Conservation (phyloP, 176 grass and related monocot genomes). For the Neostapfia colusana region DNA sequence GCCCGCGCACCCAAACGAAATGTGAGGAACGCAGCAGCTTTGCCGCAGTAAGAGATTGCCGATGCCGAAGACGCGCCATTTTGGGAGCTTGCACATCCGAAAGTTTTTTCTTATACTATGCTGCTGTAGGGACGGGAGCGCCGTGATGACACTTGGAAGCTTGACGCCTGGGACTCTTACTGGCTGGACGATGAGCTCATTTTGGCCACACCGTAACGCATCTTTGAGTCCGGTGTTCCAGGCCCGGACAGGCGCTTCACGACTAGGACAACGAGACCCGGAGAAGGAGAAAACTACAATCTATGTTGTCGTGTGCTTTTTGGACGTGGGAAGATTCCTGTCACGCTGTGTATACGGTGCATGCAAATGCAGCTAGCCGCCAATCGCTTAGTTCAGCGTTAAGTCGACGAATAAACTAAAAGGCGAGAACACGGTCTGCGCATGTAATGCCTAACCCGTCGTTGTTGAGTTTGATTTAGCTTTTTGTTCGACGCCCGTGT, state of each 20-base stretch:
- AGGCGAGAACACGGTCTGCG: not conserved
- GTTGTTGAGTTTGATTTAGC: not conserved
- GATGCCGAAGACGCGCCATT: not conserved
- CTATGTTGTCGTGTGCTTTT: not conserved
- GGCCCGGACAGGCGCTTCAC: not conserved
- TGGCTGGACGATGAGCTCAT: slow-evolving; percentile 55
- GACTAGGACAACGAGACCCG: not conserved
- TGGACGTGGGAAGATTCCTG: not conserved
- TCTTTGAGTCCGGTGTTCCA: not conserved
- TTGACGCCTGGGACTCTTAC: not conserved
- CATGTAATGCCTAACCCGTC: not conserved
- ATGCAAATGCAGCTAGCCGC: not conserved
- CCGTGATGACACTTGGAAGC: too few species aligned
- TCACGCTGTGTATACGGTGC: too few species aligned
- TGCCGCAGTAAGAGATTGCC: not conserved
- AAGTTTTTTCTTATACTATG: too few species aligned
- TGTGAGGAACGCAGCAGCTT: not conserved
- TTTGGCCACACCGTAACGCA: slow-evolving; percentile 41
- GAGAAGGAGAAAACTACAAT: not conserved
- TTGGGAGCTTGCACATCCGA: not conserved
- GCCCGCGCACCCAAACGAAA: not conserved
- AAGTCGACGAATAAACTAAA: too few species aligned
- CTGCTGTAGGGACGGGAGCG: too few species aligned
- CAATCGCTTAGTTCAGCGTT: not conserved
- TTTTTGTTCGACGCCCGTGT: not conserved